Base-by-base conservation (phyloP, 1,284 basidiomycete genomes). In the Gomphus bonarii region DNA sequence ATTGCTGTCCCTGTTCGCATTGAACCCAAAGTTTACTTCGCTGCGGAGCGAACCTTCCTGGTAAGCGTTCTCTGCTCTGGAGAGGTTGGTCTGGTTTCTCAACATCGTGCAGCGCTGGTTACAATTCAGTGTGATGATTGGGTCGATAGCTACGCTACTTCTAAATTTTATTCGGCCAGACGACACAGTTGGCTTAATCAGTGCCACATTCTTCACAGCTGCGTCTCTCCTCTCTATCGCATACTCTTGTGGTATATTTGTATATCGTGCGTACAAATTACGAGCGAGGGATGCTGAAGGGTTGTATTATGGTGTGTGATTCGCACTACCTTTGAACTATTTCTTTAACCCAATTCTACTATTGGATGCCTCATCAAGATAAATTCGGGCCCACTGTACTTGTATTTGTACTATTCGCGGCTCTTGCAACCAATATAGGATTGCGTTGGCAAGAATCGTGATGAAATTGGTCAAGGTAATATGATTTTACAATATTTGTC, bases 21-120 rank as follows among this genome's bases (percentile, higher is more conserved):
- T 58, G 95, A 99, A 72, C 95, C 95, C 38, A 99, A 99, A 73
- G 94, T 97, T 7, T 97, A 97, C 68, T 99, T 98, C 69, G 95
- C 95, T 3, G 90, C 91, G 49, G 95, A 97, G 70, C 78, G 93
- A 59, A 95, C 92, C n/a, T 91, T 89, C 75, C 67, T 91, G 69
- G 88, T 87, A 66, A 67, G 82, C 71, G 12, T 58, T 51, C 31
- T 38, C 44, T 35, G 35, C 54, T 14, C 30, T 25, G 25, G 25
- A 25, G 40, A 28, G 18, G 40, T 49, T 14, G 28, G 14, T 52
- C 52, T 28, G 16, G 43, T 62, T 59, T 58, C 31, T 54, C 40
- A 36, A 49, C 47, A 51, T 18, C 60, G 20, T 25, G 36, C 65
- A 94, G 85, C 91, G 87, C 85, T 99, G 95, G 95, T 76, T 97